Evolutionary conservation across 768 basidiomycete species (phyloP).

Genomic region (Tylopilus balloui): DNA sequence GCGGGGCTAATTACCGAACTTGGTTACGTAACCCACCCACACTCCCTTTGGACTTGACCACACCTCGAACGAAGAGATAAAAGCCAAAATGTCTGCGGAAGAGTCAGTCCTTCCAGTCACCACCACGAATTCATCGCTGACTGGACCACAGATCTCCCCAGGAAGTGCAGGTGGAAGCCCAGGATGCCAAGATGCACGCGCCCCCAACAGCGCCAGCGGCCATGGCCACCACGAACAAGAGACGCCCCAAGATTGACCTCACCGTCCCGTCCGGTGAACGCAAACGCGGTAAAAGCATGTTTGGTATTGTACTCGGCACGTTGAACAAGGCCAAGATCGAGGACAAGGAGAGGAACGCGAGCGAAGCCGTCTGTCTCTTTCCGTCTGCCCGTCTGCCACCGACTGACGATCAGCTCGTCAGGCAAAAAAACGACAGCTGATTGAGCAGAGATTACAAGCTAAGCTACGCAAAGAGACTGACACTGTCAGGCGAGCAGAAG

Average conservation of each 20-base stretch:
- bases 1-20: slow-evolving; percentile 22
- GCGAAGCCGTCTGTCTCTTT: slow-evolving; percentile 60
- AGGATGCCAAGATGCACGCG: slow-evolving; percentile 36
- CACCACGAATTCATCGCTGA: slow-evolving; percentile 5
- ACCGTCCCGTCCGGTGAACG: slow-evolving; percentile 52
- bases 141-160: slow-evolving; percentile 22
- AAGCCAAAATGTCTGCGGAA: slow-evolving; percentile 46
- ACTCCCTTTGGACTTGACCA: not conserved
- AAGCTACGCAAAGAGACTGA: slow-evolving; percentile 85
- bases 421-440: slow-evolving; percentile 81
- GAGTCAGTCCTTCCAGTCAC: slow-evolving; percentile 37
- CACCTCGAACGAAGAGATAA: slow-evolving; percentile 13
- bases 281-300: slow-evolving; percentile 85
- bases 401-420: slow-evolving; percentile 27
- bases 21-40: slow-evolving; percentile 19
- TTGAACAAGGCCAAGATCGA: slow-evolving; percentile 85
- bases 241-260: slow-evolving; percentile 72
- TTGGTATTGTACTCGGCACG: slow-evolving; percentile 78
- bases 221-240: slow-evolving; percentile 45
- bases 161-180: slow-evolving; percentile 31
- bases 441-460: slow-evolving; percentile 80
- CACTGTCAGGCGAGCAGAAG: slow-evolving; percentile 78
- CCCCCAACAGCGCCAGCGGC: slow-evolving; percentile 44
- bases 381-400: not conserved
- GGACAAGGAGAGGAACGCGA: slow-evolving; percentile 79